Evolutionary conservation across 768 basidiomycete genomes (phyloP).

Genomic region (Trametes coccinea): DNA sequence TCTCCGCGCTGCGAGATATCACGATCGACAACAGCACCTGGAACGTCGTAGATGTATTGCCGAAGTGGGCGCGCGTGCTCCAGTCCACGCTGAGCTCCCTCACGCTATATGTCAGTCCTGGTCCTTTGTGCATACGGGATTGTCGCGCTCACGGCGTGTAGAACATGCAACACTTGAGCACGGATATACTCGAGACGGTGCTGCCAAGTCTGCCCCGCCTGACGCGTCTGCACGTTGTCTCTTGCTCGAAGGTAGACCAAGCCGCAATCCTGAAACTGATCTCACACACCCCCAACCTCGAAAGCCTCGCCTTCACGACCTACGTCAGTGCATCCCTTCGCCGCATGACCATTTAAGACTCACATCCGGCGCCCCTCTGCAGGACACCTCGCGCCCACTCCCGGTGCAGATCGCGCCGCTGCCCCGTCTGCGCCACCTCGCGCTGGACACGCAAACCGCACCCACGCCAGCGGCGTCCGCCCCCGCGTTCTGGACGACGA

Average conservation of each 20-base stretch:
- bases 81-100: constrained; percentile 50
- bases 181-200: constrained; percentile 46
- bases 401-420: constrained; percentile 35
- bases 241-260: constrained; percentile 61
- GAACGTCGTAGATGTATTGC: constrained; percentile 59
- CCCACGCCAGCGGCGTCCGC: constrained; percentile 25
- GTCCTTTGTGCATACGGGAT: too few relatives aligned
- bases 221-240: constrained; percentile 58
- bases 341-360: background rate
- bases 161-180: constrained; percentile 60
- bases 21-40: constrained; percentile 62
- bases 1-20: constrained; percentile 45
- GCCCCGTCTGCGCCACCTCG: constrained; percentile 48
- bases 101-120: constrained; percentile 56
- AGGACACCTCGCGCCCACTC: constrained; percentile 39
- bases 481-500: constrained; percentile 33
- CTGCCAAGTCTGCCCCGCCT: constrained; percentile 54
- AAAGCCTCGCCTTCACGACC: constrained; percentile 61
- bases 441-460: constrained; percentile 49
- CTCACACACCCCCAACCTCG: constrained; percentile 51
- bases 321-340: constrained; percentile 43
- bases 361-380: background rate
- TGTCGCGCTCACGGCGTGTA: constrained; percentile 27
- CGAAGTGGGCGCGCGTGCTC: constrained; percentile 52
- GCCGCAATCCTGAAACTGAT: constrained; percentile 46